Base-by-base conservation (phyloP, 225 moss, liverwort and hornwort species). In the Straminergon stramineum region DNA sequence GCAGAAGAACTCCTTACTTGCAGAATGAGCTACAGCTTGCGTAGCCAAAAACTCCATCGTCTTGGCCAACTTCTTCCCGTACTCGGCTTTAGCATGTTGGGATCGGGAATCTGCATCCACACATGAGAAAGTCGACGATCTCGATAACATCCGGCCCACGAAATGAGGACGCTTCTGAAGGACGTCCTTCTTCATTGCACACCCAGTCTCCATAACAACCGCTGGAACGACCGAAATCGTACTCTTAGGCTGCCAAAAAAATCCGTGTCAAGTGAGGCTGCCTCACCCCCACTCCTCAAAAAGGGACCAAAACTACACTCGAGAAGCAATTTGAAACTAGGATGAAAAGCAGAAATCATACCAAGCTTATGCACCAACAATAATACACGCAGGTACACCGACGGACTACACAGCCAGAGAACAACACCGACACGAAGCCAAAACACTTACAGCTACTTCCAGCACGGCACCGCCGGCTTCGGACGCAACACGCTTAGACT, bases 51-150 rank as follows among this genome's bases (percentile, higher is more conserved):
- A 93, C 48, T 94, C 93, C 56, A 94, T 39, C 35, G 94, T 94
- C 83, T 90, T 94, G 4, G 91, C 87, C 88, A 94, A 69, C 74
- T 90, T 93, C 83, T 91, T 93, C 65, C 94, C 94, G n/a, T 93
- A 93, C 34, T 90, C 92, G 23, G 90, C 94, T 89, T 94, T 93
- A 6, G 89, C 90, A 55, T 91, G 91, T 26, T 89, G 91, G 51
- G 94, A 90, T 80, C 89, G 85, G 2, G 93, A 94, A 7, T 84
- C 23, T 0, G 45, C 51, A 90, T 93, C 93, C 84, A 91, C 92
- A 30, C 85, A 86, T 6, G 94, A 94, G 86, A 94, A 94, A 51
- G 94, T 94, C 26, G 94, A 82, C 86, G 94, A 94, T 41, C 93
- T 93, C 41, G 93, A 90, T 27, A 94, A 39, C 91, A 70, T 89